Conservation (phyloP, 768 basidiomycete genomes). For the Daedaleopsis sinensis region DNA sequence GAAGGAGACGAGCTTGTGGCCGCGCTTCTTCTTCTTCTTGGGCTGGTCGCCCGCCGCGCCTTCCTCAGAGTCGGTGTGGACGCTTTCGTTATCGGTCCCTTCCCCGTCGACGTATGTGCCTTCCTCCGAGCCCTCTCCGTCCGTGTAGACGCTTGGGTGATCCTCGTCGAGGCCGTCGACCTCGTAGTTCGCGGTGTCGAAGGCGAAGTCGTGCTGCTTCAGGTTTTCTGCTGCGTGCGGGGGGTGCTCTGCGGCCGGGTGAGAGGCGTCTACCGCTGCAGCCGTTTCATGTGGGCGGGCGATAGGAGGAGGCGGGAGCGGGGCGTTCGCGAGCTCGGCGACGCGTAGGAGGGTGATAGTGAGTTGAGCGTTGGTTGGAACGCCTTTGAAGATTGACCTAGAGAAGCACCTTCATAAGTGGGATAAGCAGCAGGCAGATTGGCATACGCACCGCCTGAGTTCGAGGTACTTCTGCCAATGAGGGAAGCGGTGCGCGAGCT, state of each 20-base stretch:
- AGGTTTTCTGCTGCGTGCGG: slow-evolving; percentile 19
- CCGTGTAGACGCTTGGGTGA: slow-evolving; percentile 50
- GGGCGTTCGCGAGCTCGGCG: slow-evolving; percentile 40
- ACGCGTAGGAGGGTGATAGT: slow-evolving; percentile 44
- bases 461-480: slow-evolving; percentile 41
- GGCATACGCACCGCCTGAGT: slow-evolving; percentile 37
- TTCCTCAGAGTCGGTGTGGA: slow-evolving; percentile 8
- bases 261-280: slow-evolving; percentile 1
- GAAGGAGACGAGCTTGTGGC: slow-evolving; percentile 24
- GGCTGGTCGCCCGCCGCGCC: background rate
- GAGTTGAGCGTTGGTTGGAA: slow-evolving; percentile 49
- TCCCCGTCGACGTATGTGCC: slow-evolving; percentile 39
- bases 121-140: slow-evolving; percentile 37
- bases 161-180: slow-evolving; percentile 37
- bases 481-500: slow-evolving; percentile 37
- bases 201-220: slow-evolving; percentile 19
- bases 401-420: background rate
- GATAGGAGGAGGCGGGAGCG: slow-evolving; percentile 41
- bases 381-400: slow-evolving; percentile 41
- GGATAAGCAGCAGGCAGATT: background rate
- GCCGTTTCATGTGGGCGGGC: slow-evolving; percentile 17
- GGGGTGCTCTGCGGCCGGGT: slow-evolving; percentile 11
- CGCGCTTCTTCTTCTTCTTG: slow-evolving; percentile 11
- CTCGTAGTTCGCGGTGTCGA: slow-evolving; percentile 40
- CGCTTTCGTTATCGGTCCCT: slow-evolving; percentile 29